Conservation (phyloP, 129 eudicot genomes). For the Pulicaria dysenterica region DNA sequence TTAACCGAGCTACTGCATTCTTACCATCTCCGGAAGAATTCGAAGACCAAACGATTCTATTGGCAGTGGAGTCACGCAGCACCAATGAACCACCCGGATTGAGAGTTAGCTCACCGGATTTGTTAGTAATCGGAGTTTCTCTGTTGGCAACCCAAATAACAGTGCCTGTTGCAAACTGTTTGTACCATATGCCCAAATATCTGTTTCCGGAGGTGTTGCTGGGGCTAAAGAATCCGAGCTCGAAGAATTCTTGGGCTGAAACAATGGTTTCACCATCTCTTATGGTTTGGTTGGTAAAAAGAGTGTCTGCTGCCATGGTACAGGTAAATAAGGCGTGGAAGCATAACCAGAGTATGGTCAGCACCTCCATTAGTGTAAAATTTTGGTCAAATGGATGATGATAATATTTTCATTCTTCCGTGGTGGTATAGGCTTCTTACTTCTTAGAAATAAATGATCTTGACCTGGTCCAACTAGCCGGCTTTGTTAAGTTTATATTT, state of each 20-base stretch:
- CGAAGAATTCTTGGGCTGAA: neutral
- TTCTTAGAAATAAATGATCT: too few relatives aligned
- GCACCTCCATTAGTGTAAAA: neutral
- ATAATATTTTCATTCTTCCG: too few relatives aligned
- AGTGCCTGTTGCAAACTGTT: neutral
- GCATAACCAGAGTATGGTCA: neutral
- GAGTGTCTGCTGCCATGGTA: neutral
- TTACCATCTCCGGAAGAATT: neutral
- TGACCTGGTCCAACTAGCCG: too few relatives aligned
- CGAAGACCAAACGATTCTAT: slow-evolving; percentile 16
- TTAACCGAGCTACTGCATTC: neutral
- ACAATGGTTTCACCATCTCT: slow-evolving; percentile 25
- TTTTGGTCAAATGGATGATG: too few relatives aligned
- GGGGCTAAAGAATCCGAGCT: slow-evolving; percentile 14
- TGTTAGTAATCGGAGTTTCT: slow-evolving; percentile 15
- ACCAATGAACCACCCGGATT: neutral
- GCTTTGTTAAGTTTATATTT: too few relatives aligned
- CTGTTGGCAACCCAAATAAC: slow-evolving; percentile 27
- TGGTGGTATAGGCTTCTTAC: too few relatives aligned
- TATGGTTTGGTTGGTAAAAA: neutral
- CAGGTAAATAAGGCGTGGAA: neutral
- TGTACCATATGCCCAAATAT: too few relatives aligned
- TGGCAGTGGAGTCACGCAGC: neutral
- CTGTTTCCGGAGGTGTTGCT: too few relatives aligned
- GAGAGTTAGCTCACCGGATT: slow-evolving; percentile 15